These are phyloP conservation scores for Mortierella sp. DNA, from an alignment of 371 early-diverging fungal genomes.

Conservation along the genomic window DNA sequence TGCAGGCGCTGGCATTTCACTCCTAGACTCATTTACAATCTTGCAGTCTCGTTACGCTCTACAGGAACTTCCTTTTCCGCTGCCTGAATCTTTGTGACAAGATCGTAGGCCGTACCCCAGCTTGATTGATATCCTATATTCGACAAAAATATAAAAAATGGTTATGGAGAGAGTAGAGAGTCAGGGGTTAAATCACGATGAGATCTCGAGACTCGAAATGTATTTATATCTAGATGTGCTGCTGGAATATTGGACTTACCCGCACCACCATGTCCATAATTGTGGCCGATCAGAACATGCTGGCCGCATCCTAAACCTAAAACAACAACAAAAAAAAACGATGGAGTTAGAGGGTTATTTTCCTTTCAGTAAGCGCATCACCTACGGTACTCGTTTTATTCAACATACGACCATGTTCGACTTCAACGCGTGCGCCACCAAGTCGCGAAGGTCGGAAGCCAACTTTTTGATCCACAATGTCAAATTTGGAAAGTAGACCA, in stretches of 20 bases:
- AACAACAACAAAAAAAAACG: background rate
- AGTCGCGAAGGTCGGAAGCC: conserved; percentile 82
- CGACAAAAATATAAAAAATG: background rate
- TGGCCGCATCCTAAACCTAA: conserved; percentile 56
- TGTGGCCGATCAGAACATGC: conserved; percentile 71
- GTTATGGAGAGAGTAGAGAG: background rate
- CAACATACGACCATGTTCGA: conserved; percentile 65
- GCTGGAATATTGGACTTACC: conserved; percentile 55
- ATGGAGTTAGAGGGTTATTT: background rate
- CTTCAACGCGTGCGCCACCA: conserved; percentile 80
- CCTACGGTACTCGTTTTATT: background rate
- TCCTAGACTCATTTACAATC: background rate
- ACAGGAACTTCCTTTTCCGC: conserved; percentile 29
- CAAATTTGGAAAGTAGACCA: conserved; percentile 49
- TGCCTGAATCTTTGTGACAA: conserved; percentile 61
- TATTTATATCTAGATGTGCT: too few relatives aligned
- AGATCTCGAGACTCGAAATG: too few relatives aligned
- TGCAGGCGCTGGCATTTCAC: background rate
- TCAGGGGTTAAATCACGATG: background rate
- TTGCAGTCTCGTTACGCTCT: conserved; percentile 12
- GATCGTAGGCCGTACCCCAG: conserved; percentile 77
- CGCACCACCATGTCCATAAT: conserved; percentile 87
- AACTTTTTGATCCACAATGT: conserved; percentile 74
- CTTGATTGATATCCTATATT: conserved; percentile 74
- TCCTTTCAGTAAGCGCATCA: too few relatives aligned